Evolutionary conservation across 1,284 basidiomycete genomes (phyloP), one percentile per base, ranked within the genome.

Genomic region (Peniophora sp.): DNA sequence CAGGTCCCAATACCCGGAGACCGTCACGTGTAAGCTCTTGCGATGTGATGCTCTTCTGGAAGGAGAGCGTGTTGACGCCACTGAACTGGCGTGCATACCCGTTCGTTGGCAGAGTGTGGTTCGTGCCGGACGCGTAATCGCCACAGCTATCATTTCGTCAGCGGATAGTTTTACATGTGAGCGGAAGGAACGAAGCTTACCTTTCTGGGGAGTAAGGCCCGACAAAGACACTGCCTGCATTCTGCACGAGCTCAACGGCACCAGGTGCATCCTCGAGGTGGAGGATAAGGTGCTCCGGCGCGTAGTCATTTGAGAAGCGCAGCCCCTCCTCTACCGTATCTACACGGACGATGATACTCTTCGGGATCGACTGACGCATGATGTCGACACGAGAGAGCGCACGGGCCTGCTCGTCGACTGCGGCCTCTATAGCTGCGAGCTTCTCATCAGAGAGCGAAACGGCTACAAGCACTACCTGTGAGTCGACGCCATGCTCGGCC

Each of bases 1-100:
- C 77, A 9, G 96, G 95, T 2, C 97, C 97, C 20, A 99, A 76
- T 2, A 65, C 73, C 57, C 74, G 73, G 49, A 99, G 72, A 5
- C 97, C 97, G 17, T 81, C 81, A 14, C 74, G 68, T 3, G 92
- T 91, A 24, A 99, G 79, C 62, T 94, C 88, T 66, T 99, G 97
- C 8, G 90, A 91, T 5, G 97, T 99, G 63, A 99, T 97, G 68
- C 98, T 90, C 70, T 99, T 99, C 69, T 98, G 94, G 85, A 99
- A 99, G 1, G 94, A 94, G 18, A 84, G 75, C 0, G 96, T 98
- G 70, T 97, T 98, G 59, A 99, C 97, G 15, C 97, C 97, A 57
- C 92, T 95, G 73, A 97, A 99, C 66, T 98, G 95, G 51, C 93
- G 86, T 14, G 97, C 97, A 64, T 95, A 98, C 18, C 94, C 95